Evolutionary conservation across 108 stramenopile species (phyloP), one percentile per base, ranked within the genome.

Genomic region (Aurantiochytrium sp.): DNA sequence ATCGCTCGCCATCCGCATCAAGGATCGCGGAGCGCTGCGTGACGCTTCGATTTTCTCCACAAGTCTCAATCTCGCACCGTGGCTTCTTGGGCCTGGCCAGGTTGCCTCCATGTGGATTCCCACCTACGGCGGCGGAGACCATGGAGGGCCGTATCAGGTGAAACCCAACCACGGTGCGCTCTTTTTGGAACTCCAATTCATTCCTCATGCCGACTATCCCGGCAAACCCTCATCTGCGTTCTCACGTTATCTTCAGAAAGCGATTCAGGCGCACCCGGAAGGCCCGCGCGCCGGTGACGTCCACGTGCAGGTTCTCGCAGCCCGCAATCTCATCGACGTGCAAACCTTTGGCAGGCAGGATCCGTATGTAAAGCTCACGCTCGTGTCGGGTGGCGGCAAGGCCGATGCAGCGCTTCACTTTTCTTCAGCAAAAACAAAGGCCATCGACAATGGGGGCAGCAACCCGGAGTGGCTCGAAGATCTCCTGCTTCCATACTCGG

Each of bases 291-390:
- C n/a, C 19, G 76, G 76, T 25, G 51, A 83, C 28, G 28, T 83
- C 4, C 76, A 83, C 76, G 51, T 83, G 45, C 76, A 83, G 45
- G 76, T 83, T n/a, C 45, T 83, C 18, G 76, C 76, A 12, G 76
- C 76, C 6, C 89, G 87, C 18, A 90, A 89, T 25, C 90, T 94
- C 21, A 58, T 90, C 12, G 69, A 49, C 53, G 45, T 87, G 47
- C 92, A 93, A 47, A 45, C 89, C 21, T 29, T 92, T 8, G 90
- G 87, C 44, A 73, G 16, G 28, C 92, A 92, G 53, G 92, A 93
- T 58, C 93, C 93, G 23, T 93, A 92, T 89, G 89, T 93, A 16
- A 90, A 93, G 59, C 87, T 93, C 45, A 72, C 91, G 23, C 51
- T 94, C 12, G 91, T 92, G 3, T 14, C 23, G 5, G 76, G 76